These are phyloP conservation scores for Dryadomyces quercivorus DNA, from an alignment of 2,329 filamentous ascomycete genomes.

Conservation along the genomic window DNA sequence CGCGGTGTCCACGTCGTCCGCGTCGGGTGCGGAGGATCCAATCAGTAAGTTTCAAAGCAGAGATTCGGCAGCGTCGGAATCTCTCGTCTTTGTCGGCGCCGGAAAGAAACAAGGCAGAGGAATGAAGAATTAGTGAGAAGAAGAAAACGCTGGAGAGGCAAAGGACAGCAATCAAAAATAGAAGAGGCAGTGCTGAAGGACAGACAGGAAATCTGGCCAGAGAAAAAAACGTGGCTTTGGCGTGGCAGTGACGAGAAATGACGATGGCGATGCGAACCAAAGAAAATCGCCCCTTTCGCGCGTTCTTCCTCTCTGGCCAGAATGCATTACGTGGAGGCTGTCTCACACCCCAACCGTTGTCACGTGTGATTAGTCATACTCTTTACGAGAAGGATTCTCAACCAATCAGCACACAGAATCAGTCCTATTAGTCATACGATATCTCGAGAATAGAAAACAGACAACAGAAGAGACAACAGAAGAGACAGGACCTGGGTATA, in stretches of 20 bases:
- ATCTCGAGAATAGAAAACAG: not conserved
- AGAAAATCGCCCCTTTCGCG: constrained; percentile 1
- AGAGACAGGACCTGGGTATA: not conserved
- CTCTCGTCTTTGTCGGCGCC: not conserved
- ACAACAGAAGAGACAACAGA: too few species aligned
- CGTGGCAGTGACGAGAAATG: not conserved
- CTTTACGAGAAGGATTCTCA: not conserved
- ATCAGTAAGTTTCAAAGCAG: not conserved
- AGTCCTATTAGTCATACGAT: not conserved
- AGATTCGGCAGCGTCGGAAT: not conserved
- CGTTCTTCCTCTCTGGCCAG: constrained; percentile 2
- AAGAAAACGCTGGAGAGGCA: not conserved
- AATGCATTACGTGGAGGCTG: constrained; percentile 6
- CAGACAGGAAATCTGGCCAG: not conserved
- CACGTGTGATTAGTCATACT: not conserved
- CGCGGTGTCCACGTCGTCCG: not conserved
- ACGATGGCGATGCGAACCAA: not conserved
- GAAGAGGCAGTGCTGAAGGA: not conserved
- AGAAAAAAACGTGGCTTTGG: not conserved
- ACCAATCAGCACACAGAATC: not conserved
- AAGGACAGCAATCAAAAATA: not conserved
- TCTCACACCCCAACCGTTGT: not conserved
- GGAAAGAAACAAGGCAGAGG: not conserved
- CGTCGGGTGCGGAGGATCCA: too few species aligned
- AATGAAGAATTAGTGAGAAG: not conserved